Base-by-base conservation (phyloP, 352 stramenopile species). In the Saprolegnia parasitica region DNA sequence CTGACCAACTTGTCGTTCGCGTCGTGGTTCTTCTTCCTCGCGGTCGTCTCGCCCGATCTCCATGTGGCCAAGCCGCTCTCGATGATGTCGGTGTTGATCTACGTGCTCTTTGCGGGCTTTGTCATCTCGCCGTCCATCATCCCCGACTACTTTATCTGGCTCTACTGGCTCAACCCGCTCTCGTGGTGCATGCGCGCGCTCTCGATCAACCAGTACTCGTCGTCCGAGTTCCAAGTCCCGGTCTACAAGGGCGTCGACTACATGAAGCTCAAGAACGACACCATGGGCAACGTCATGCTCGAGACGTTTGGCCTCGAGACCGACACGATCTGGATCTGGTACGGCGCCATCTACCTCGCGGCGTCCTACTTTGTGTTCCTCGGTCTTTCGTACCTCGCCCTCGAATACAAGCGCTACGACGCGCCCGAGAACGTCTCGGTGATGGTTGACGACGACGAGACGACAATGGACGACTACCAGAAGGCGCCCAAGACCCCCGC, bases 1-100 rank as follows among this genome's bases (percentile, higher is more conserved):
- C 20, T 55, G 15, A 52, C 58, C 39, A 66, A 66, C 58, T 20
- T 54, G 64, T 80, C 76, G 68, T 91, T 91, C 70, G 81, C 77
- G 11, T 72, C 75, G 26, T 73, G 45, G 20, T 57, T 77, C 20
- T 71, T 56, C 52, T 45, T 49, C 6, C 5, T 77, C 24, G 21
- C 73, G 4, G 18, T 37, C 10, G 18, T 75, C 11, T 55, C 67
- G 16, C 64, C 71, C 46, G 73, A 18, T 18, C 10, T 65, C 18
- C 18, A 71, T 5, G 26, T 74, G 10, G 72, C n/a, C 10, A 50
- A 77, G 32, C 29, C 61, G 1, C n/a, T 77, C n/a, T n/a, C 72
- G 15, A 55, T 55, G 13, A 16, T 76, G n/a, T 29, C 47, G 4
- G 40, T 65, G 18, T 39, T 13, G n/a, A 55, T 65, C 24, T 49